A percentile compares a stretch with the other conserved stretches of the same genome.
Evolutionary conservation across 2,329 filamentous ascomycete genomes (phyloP).

Genomic region (Orbilia quercus): DNA sequence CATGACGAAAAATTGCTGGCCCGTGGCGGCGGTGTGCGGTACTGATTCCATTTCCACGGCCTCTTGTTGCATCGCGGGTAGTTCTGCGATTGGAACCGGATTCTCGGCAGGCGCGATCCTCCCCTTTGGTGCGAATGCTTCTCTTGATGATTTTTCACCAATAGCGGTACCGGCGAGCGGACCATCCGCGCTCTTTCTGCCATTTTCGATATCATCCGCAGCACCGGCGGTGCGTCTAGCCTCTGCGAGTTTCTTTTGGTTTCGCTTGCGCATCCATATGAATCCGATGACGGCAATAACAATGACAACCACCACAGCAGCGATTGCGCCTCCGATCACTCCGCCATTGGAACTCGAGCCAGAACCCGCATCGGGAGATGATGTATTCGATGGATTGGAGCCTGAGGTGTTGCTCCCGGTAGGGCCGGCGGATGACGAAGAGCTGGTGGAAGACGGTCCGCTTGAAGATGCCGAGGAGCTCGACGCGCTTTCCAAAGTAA

Average conservation of each 20-base stretch:
- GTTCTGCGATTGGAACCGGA: slow-evolving; percentile 36
- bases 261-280: slow-evolving; percentile 54
- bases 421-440: slow-evolving; percentile 9
- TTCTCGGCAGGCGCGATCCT: not conserved
- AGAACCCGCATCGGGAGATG: not conserved
- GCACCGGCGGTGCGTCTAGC: slow-evolving; percentile 17
- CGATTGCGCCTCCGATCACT: slow-evolving; percentile 48
- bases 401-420: not conserved
- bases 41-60: slow-evolving; percentile 38
- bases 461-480: not conserved
- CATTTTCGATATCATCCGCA: slow-evolving; percentile 36
- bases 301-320: slow-evolving; percentile 41
- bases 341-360: slow-evolving; percentile 41
- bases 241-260: slow-evolving; percentile 49
- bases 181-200: slow-evolving; percentile 32
- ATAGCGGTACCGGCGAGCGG: slow-evolving; percentile 7
- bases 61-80: slow-evolving; percentile 46
- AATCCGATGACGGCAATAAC: slow-evolving; percentile 34
- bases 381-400: not conserved
- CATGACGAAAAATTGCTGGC: slow-evolving; percentile 50
- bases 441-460: not conserved
- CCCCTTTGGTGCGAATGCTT: slow-evolving; percentile 26
- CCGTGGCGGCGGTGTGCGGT: not conserved
- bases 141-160: slow-evolving; percentile 19
- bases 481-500: slow-evolving; percentile 1